Conservation (phyloP, 2,329 filamentous ascomycete species). For the Akanthomyces lecanii region DNA sequence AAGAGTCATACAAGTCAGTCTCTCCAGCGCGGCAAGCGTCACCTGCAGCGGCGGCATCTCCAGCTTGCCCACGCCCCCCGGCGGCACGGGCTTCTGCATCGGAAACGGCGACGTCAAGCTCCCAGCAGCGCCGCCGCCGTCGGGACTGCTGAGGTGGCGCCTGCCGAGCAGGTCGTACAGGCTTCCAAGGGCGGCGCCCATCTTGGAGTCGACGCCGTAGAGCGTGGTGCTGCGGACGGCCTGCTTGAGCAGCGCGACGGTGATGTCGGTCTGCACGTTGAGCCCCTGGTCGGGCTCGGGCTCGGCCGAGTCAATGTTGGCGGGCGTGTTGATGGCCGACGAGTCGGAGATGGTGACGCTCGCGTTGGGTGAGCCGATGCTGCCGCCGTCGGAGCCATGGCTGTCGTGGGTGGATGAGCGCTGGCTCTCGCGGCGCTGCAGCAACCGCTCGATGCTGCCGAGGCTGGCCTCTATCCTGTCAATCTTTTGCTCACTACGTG, state of each 20-base stretch:
- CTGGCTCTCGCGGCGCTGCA: slow-evolving; percentile 33
- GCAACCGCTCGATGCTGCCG: slow-evolving; percentile 40
- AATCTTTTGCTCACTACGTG: slow-evolving; percentile 49
- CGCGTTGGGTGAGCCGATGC: slow-evolving; percentile 9
- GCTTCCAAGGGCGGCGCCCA: slow-evolving; percentile 49
- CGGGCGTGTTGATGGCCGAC: slow-evolving; percentile 15
- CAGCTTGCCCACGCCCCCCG: slow-evolving; percentile 44
- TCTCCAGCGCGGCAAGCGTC: slow-evolving; percentile 45
- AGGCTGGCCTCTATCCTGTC: slow-evolving; percentile 44
- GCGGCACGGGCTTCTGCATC: slow-evolving; percentile 42
- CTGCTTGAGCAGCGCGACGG: slow-evolving; percentile 50
- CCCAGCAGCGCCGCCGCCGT: neutral
- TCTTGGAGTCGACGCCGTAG: slow-evolving; percentile 43
- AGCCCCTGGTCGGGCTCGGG: slow-evolving; percentile 38
- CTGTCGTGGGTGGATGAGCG: slow-evolving; percentile 36
- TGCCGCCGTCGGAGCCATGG: slow-evolving; percentile 36
- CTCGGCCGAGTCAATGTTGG: slow-evolving; percentile 13
- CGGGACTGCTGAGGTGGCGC: slow-evolving; percentile 32
- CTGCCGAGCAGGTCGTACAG: slow-evolving; percentile 50
- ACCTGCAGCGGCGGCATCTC: slow-evolving; percentile 50
- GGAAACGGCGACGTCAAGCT: slow-evolving; percentile 40
- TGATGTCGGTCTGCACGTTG: slow-evolving; percentile 48
- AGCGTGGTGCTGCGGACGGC: slow-evolving; percentile 46
- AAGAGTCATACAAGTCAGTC: slow-evolving; percentile 38
- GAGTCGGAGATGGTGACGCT: slow-evolving; percentile 14